These are phyloP conservation scores for Piper longum DNA, from an alignment of 164 flowering plant genomes.

Conservation along the genomic window DNA sequence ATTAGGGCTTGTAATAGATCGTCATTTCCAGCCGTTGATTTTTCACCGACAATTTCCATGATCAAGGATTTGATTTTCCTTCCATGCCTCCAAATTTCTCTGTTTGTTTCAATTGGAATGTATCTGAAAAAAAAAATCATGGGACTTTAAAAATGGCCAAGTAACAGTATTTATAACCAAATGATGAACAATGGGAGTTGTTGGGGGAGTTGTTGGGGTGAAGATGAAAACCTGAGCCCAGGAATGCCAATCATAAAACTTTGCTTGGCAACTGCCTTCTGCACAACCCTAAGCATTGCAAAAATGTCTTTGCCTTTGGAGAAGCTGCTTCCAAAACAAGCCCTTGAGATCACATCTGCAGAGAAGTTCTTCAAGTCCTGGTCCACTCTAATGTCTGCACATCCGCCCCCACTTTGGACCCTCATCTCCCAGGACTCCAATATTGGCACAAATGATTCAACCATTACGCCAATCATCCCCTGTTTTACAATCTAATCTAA, in stretches of 20 bases:
- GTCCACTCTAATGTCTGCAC: constrained; percentile 22
- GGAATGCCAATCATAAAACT: constrained; percentile 16
- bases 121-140: neutral
- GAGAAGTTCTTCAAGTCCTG: constrained; percentile 23
- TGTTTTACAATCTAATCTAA: constrained; percentile 6
- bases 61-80: constrained; percentile 52
- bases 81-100: constrained; percentile 39
- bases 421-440: constrained; percentile 22
- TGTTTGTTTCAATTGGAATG: neutral
- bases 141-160: neutral
- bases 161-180: too few relatives aligned
- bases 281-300: constrained; percentile 14
- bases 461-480: constrained; percentile 29
- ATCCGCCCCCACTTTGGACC: constrained; percentile 14
- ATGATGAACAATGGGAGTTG: neutral
- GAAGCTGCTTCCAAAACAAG: constrained; percentile 21
- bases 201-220: too few relatives aligned
- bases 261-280: constrained; percentile 9
- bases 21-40: constrained; percentile 1
- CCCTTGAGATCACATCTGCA: constrained; percentile 21
- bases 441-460: constrained; percentile 19
- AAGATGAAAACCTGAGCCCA: neutral
- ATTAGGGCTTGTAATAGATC: constrained; percentile 24
- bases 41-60: constrained; percentile 28
- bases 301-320: constrained; percentile 16